Evolutionary conservation across 331 rosid genomes (phyloP).

Genomic region (Telfairia occidentalis): DNA sequence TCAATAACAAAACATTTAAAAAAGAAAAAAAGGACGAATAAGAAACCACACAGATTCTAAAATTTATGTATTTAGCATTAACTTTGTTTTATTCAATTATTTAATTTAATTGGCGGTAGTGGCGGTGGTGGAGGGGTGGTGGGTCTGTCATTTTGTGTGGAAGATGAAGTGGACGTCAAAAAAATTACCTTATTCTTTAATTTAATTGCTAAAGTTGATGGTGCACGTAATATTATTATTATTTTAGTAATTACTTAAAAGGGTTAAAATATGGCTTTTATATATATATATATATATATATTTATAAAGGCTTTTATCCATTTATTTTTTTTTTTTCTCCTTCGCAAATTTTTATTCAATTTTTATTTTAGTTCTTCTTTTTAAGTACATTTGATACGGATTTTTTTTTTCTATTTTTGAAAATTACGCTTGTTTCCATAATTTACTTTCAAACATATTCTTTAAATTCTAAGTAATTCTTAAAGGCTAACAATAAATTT

Average conservation of each 20-base stretch:
- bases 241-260: background rate
- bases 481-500: too few relatives aligned
- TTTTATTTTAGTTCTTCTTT: too few relatives aligned
- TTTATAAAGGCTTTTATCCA: too few relatives aligned
- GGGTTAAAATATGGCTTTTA: background rate
- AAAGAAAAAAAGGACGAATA: background rate
- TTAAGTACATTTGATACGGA: too few relatives aligned
- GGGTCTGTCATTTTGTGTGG: conserved; percentile 28
- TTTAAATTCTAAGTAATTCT: too few relatives aligned
- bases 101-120: background rate
- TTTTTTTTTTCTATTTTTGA: too few relatives aligned
- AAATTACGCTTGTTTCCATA: too few relatives aligned
- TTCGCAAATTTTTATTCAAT: background rate
- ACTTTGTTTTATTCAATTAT: background rate
- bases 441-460: too few relatives aligned
- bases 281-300: too few relatives aligned
- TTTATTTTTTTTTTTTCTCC: too few relatives aligned
- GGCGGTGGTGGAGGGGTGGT: conserved; percentile 36
- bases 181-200: background rate
- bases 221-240: background rate
- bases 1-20: too few relatives aligned
- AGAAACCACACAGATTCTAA: background rate
- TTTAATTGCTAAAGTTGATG: background rate
- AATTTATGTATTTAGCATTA: background rate
- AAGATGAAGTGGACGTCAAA: conserved; percentile 29